Percentiles rank a stretch among this genome's conserved stretches.
Conservation (phyloP, 2,329 filamentous ascomycete species). For the Calonectria pteridis region DNA sequence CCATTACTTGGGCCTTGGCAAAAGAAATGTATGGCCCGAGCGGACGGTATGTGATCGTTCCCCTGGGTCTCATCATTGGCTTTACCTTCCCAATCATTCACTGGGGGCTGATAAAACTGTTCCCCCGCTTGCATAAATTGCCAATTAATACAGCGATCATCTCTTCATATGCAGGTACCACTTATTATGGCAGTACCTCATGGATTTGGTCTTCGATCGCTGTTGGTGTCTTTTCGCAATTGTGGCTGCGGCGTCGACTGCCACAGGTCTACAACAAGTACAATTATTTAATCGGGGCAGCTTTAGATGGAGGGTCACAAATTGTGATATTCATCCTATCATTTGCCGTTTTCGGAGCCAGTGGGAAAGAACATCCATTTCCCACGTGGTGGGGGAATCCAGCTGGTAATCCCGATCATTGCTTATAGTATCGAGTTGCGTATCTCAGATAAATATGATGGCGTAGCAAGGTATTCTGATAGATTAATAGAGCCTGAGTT, state of each 20-base stretch:
- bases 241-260: background rate
- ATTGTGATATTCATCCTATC: background rate
- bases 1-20: constrained; percentile 30
- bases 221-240: background rate
- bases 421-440: background rate
- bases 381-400: constrained; percentile 3
- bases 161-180: background rate
- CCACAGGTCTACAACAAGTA: background rate
- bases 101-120: background rate
- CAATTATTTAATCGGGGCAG: background rate
- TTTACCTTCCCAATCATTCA: constrained; percentile 6
- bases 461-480: background rate
- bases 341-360: background rate
- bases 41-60: background rate
- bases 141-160: background rate
- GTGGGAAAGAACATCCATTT: background rate
- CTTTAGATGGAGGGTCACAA: background rate
- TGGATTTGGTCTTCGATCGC: constrained; percentile 6
- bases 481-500: background rate
- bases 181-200: background rate
- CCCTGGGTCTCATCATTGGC: background rate
- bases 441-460: background rate
- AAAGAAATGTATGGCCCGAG: background rate
- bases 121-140: background rate
- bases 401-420: background rate